A percentile compares a stretch with the other conserved stretches of the same genome.
phyloP scores from a whole-genome alignment of 2,329 filamentous ascomycete genomes.

The Pseudogymnoascus sp. region DNA sequence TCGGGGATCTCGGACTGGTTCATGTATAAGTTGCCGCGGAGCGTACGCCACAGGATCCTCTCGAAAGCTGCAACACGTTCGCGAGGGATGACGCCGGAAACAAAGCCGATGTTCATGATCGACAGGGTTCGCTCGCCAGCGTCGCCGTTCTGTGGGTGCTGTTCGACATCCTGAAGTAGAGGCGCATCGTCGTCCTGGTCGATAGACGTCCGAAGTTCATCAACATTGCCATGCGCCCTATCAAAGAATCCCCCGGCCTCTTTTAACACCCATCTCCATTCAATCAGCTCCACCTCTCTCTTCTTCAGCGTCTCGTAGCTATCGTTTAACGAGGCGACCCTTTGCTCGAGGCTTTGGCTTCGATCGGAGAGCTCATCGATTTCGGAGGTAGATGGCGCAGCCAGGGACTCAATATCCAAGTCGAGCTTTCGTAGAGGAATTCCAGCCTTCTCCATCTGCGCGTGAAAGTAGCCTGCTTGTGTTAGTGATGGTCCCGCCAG shows the following conservation, averaged over 20 bases:
- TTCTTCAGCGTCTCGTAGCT: slow-evolving; percentile 99
- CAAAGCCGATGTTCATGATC: slow-evolving; percentile 98
- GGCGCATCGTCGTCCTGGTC: slow-evolving; percentile 86
- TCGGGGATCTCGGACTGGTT: slow-evolving; percentile 98
- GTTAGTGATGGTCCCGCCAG: slow-evolving; percentile 8
- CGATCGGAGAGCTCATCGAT: slow-evolving; percentile 94
- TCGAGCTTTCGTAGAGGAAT: slow-evolving; percentile 85
- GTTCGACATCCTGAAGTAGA: slow-evolving; percentile 84
- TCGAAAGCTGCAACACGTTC: slow-evolving; percentile 94
- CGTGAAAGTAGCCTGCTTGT: slow-evolving; percentile 73
- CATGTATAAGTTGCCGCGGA: slow-evolving; percentile 98
- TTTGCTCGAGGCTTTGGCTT: slow-evolving; percentile 84
- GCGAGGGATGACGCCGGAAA: slow-evolving; percentile 87
- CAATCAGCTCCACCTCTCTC: slow-evolving; percentile 89
- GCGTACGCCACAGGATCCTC: slow-evolving; percentile 92
- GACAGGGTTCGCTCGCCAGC: slow-evolving; percentile 80
- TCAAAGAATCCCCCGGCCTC: slow-evolving; percentile 98
- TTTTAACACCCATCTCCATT: slow-evolving; percentile 96
- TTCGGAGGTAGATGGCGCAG: slow-evolving; percentile 82
- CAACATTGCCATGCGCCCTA: slow-evolving; percentile 87
- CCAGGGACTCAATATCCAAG: slow-evolving; percentile 79
- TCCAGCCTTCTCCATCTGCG: slow-evolving; percentile 88
- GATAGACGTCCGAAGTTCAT: slow-evolving; percentile 87
- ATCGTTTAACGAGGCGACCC: slow-evolving; percentile 85
- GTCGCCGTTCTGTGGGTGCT: slow-evolving; percentile 52